Base-by-base conservation (phyloP, 2,329 filamentous ascomycete species). In the Colletotrichum theobromicola region DNA sequence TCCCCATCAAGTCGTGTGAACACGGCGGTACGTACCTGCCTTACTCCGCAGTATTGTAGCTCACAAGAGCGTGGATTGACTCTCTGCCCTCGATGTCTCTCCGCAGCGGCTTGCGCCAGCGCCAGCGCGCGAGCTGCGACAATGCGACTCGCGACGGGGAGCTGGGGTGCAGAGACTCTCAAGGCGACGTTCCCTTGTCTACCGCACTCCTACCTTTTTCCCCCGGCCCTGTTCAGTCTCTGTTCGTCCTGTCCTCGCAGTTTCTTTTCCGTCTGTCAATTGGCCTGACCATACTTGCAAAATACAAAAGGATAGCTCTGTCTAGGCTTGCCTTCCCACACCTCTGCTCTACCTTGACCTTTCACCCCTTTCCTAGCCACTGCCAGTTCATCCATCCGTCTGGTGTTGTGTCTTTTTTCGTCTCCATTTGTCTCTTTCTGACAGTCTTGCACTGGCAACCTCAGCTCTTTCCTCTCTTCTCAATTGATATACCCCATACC, bases 101-200 rank as follows among this genome's bases (percentile, higher is more conserved):
- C 62, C n/a, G 46, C 65, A 46, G 65, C 70, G 37, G 18, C 37
- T 46, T 46, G 37, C 37, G 26, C 67, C 70, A 72, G 30, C 30
- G n/a, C 10, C 42, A 28, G n/a, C 58, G n/a, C 58, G 32, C 12
- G 58, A 62, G 32, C 53, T 46, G 61, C 35, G 35, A 64, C 35
- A 64, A 35, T n/a, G 68, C 61, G 46, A 69, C 65, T 37, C 32
- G 70, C 30, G 42, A 42, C 26, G 16, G 53, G 34, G 37, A 37
- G 53, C 42, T 68, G 50, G 71, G 71, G 71, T 74, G 42, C 37
- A 30, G 61, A 65, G 67, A 53, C 67, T 65, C 35, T 32, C 46
- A 32, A 61, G 71, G 61, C 71, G 71, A 61, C 74, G 72, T 79
- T 77, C 75, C 75, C 70, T 77, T 76, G 71, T 76, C 72, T 76